Evolutionary conservation across 108 stramenopile genomes (phyloP), one percentile per base, ranked within the genome.

Genomic region (Nitzschia sp.): DNA sequence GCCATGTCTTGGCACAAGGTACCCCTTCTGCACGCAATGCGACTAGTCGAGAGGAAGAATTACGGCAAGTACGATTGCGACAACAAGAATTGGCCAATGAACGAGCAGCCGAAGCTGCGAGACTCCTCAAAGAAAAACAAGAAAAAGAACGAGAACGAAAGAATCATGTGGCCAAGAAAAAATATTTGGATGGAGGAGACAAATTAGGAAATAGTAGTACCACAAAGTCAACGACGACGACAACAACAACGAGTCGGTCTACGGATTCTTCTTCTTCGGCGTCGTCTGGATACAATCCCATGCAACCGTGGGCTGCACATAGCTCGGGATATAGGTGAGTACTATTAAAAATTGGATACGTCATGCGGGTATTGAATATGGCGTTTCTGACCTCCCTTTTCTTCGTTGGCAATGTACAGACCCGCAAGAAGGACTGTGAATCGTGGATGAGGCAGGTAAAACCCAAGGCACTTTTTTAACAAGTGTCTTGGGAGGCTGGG

Each of bases 71-170:
- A 0, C 70, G 77, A 54, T 19, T 64, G 33, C 70, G 71, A 2
- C 77, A 78, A 48, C 77, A 78, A 30, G 65, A 71, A 49, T 2
- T 78, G 3, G 77, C 77, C 58, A 34, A 66, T 29, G 53, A 71
- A 46, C 64, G 71, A n/a, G 70, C 77, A 2, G 28, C 18, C 29
- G 65, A 78, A 47, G 77, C 77, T 23, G 46, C 33, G 5, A 67
- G 47, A 29, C 6, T 56, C 23, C 46, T 35, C 21, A 54, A 66
- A 36, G 71, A 72, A 72, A 71, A 67, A 49, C 59, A 78, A 9
- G 36, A 17, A 27, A 45, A 71, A 8, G 77, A 78, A 64, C 57
- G 49, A 55, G 66, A 71, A 54, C 70, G 77, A 26, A 71, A 72
- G 46, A 72, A 71, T 28, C 48, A 67, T 18, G 66, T 46, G 19